Evolutionary conservation across 2,329 filamentous ascomycete genomes (phyloP).

Genomic region (Ophiostoma fasciatum): DNA sequence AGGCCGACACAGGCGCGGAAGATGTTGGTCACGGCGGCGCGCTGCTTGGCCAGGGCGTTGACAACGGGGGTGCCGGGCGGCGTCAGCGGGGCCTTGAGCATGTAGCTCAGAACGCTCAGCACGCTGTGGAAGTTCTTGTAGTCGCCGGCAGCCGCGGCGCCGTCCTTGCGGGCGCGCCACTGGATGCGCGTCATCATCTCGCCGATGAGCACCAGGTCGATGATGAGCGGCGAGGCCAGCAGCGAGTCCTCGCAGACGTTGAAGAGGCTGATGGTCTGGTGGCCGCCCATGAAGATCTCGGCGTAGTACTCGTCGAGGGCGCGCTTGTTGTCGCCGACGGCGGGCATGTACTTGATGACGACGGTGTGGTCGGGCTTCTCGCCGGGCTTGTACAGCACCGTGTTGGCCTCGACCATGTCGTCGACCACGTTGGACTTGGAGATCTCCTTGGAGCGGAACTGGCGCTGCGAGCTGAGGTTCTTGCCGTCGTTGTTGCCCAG

Average conservation of each 20-base stretch:
- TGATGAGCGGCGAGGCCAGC: slow-evolving; percentile 88
- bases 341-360: slow-evolving; percentile 99
- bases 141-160: slow-evolving; percentile 36
- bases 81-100: slow-evolving; percentile 92
- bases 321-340: slow-evolving; percentile 97
- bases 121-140: slow-evolving; percentile 96
- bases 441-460: slow-evolving; percentile 99
- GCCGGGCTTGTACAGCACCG: slow-evolving; percentile 72
- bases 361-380: slow-evolving; percentile 98
- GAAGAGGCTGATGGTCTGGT: slow-evolving; percentile 96
- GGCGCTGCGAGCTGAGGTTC: slow-evolving; percentile 93
- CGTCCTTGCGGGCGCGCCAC: slow-evolving; percentile 54
- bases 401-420: slow-evolving; percentile 97
- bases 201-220: slow-evolving; percentile 80
- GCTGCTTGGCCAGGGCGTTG: slow-evolving; percentile 93
- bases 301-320: slow-evolving; percentile 98
- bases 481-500: slow-evolving; percentile 98
- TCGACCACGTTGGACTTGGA: slow-evolving; percentile 99
- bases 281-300: slow-evolving; percentile 96
- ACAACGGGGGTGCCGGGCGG: slow-evolving; percentile 90
- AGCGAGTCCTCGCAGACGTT: slow-evolving; percentile 99
- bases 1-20: slow-evolving; percentile 95
- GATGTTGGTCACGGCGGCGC: slow-evolving; percentile 88
- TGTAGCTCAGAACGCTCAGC: slow-evolving; percentile 93
- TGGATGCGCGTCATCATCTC: slow-evolving; percentile 98